Evolutionary conservation across 2,329 filamentous ascomycete genomes (phyloP), one percentile per base, ranked within the genome.

Genomic region (Colletotrichum aenigma): DNA sequence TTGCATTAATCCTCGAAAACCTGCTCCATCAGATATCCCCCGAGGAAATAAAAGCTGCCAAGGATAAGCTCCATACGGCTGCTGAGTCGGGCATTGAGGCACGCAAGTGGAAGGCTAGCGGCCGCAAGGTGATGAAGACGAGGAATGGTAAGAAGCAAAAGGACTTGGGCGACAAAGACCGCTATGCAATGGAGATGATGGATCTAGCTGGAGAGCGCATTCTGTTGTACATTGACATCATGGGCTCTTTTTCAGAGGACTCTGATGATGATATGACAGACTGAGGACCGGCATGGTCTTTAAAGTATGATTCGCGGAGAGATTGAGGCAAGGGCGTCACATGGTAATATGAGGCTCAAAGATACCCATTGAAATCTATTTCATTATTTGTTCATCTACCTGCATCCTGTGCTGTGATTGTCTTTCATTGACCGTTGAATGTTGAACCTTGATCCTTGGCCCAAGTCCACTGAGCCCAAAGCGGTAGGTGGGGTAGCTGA

Each of bases 1-100:
- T 96, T 48, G 93, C 93, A 3, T 84, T 96, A 12, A 83, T 94
- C 34, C 85, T 95, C 0, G 95, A 96, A 84, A 88, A 88, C 3
- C 83, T 95, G 66, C 80, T 95, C 34, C 88, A 92, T 61, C 84
- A 92, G 8, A 83, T 90, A 4, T 89, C 87, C 83, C 71, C 74
- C 4, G 79, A 81, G 30, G 83, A 84, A 15, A 78, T 80, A 24
- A 77, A 86, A 15, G 73, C 76, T 2, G 87, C 87, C 77, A 83
- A 83, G 34, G 76, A 81, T 1, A 77, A 77, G 6, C 80, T 91
- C 18, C 81, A 81, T 18, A 76, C 77, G 7, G 88, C 88, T 0
- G 86, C 87, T 15, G 83, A 85, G 73, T 84, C 79, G 68, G 90
- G 90, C 3, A 86, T 91, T 28, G 80, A 81, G 61, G 88, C 88